A percentile compares a stretch with the other conserved stretches of the same genome.
These are phyloP conservation scores for Penicillium ochrochloron DNA, from an alignment of 495 filamentous ascomycete genomes.

Conservation along the genomic window DNA sequence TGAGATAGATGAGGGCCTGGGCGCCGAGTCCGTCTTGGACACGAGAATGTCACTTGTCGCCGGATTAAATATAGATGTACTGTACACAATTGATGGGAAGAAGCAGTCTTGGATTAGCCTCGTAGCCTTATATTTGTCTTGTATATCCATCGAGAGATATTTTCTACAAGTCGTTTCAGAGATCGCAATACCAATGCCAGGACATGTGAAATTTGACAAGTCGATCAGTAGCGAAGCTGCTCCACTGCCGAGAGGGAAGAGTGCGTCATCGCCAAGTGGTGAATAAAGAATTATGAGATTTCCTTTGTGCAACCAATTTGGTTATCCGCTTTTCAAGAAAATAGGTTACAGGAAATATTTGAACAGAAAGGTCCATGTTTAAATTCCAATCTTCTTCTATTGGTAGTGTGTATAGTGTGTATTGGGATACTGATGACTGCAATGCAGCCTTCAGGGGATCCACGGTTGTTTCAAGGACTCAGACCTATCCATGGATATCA, in stretches of 20 bases:
- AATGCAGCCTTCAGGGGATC: background rate
- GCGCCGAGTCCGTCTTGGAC: background rate
- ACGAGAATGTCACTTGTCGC: background rate
- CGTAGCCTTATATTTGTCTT: background rate
- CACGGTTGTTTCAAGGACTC: background rate
- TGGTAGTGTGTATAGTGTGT: too few relatives aligned
- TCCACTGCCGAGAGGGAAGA: conserved; percentile 15
- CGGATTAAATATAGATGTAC: background rate
- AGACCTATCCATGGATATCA: background rate
- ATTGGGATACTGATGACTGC: too few relatives aligned
- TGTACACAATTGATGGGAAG: too few relatives aligned
- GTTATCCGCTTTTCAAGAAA: background rate
- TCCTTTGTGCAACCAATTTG: background rate
- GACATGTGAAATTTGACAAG: background rate
- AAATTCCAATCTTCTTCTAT: too few relatives aligned
- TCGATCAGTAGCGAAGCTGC: background rate
- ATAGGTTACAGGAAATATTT: background rate
- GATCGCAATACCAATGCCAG: background rate
- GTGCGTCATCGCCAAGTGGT: conserved; percentile 22
- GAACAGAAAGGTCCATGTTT: too few relatives aligned
- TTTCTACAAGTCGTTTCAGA: too few relatives aligned
- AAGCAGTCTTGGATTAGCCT: background rate
- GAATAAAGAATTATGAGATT: background rate
- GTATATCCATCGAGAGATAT: background rate
- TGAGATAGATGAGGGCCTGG: background rate